Conservation (phyloP, 2,329 filamentous ascomycete genomes). For the Fusarium succisae region DNA sequence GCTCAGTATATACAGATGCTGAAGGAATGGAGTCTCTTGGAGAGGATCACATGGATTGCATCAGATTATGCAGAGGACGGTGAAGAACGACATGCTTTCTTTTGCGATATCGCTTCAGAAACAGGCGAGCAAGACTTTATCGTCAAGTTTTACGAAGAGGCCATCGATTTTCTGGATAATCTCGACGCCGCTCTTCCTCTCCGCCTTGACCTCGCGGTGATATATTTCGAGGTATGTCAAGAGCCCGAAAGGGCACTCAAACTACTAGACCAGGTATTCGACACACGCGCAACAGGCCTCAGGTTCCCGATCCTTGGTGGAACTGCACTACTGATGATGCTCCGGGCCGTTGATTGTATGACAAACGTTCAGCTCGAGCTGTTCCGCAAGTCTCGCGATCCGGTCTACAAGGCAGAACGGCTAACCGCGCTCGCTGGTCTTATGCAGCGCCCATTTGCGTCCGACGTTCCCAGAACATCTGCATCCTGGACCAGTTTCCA, state of each 20-base stretch:
- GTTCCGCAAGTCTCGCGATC: slow-evolving; percentile 5
- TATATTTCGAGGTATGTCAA: slow-evolving; percentile 25
- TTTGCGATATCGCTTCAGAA: slow-evolving; percentile 29
- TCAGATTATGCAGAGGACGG: slow-evolving; percentile 24
- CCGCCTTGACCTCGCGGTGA: slow-evolving; percentile 23
- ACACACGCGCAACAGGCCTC: not conserved
- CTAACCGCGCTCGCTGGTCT: not conserved
- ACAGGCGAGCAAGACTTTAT: slow-evolving; percentile 36
- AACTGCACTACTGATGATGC: not conserved
- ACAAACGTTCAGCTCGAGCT: not conserved
- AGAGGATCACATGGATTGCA: slow-evolving; percentile 42
- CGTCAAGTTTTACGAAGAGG: slow-evolving; percentile 36
- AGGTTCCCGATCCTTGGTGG: not conserved
- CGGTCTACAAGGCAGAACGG: not conserved
- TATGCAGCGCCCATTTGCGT: not conserved
- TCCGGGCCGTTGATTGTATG: not conserved
- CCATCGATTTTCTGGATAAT: slow-evolving; percentile 40
- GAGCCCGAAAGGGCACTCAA: slow-evolving; percentile 24
- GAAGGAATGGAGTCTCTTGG: slow-evolving; percentile 39
- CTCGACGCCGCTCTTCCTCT: slow-evolving; percentile 39
- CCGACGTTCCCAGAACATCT: not conserved
- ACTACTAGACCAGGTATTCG: slow-evolving; percentile 37
- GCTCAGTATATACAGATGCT: slow-evolving; percentile 4
- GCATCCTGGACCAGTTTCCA: not conserved
- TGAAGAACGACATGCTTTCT: not conserved